Base-by-base conservation (phyloP, 176 grass and related monocot genomes). In the Alopecurus myosuroides region DNA sequence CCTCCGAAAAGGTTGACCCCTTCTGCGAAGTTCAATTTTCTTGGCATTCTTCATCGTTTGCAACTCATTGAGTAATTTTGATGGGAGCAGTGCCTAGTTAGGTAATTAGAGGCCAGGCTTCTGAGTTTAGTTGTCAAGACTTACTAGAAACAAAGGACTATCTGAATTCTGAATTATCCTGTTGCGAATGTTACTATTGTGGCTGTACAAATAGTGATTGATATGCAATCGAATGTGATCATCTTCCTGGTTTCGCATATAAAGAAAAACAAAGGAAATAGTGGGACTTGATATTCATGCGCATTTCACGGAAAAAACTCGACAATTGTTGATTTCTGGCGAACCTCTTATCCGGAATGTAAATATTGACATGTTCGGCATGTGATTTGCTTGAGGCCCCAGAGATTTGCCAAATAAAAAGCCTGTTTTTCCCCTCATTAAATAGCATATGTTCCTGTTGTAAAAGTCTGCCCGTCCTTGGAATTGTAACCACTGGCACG, bases 101-200 rank as follows among this genome's bases (percentile, higher is more conserved):
- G 35, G 25, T 73, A 70, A 51, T 20, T 25, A n/a, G 9, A 13
- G 52, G 34, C 61, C 12, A 64, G 23, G 72, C 7, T 4, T 36
- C 40, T 33, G 41, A 0, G 50, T 19, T 28, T 52, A 74, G 17
- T 62, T 73, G 84, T 62, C 81, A 88, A 68, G 87, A 35, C 25
- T 39, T 14, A 22, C 46, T 23, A 51, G 73, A 51, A 83, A 88
- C 80, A 31, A 13, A 3, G 33, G 34, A 18, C 9, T n/a, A 77
- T 61, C 12, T 63, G 9, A 52, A 79, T 30, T 52, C 30, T 78
- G 17, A 49, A 75, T n/a, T 3, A 35, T 66, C 9, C 4, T 12
- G 36, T 58, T 70, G 0, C 37, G 10, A 70, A 34, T 49, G 36
- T 85, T 56, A 78, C 1, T 25, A 15, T 77, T 66, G 75, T 37